Evolutionary conservation across 2,329 filamentous ascomycete genomes (phyloP).

Genomic region (Epichloe baconii): DNA sequence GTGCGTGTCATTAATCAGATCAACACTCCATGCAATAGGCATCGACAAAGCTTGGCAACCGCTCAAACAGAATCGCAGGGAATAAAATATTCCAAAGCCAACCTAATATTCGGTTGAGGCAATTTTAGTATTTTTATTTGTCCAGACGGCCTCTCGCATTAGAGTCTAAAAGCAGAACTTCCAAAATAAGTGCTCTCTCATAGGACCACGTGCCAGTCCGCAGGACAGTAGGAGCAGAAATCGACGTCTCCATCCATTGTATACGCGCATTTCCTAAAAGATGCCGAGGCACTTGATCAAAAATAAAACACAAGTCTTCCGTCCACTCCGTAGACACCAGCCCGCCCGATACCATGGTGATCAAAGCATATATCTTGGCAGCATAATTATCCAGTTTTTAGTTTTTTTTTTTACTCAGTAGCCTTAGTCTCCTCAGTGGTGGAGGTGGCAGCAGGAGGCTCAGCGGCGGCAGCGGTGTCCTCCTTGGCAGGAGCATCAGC

Average conservation of each 20-base stretch:
- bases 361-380: constrained; percentile 17
- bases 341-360: constrained; percentile 31
- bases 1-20: not conserved
- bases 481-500: constrained; percentile 32
- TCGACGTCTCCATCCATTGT: constrained; percentile 22
- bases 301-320: constrained; percentile 46
- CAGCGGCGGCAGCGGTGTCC: constrained; percentile 38
- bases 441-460: constrained; percentile 44
- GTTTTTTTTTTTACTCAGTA: constrained; percentile 37
- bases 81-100: not conserved
- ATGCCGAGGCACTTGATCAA: constrained; percentile 34
- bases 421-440: constrained; percentile 55
- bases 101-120: constrained; percentile 17
- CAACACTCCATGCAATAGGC: not conserved
- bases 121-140: constrained; percentile 39
- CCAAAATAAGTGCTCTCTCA: constrained; percentile 32
- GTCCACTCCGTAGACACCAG: constrained; percentile 53
- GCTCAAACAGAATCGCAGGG: not conserved
- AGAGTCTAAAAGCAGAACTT: constrained; percentile 43
- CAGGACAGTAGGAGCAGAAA: constrained; percentile 24
- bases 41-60: not conserved
- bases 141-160: constrained; percentile 41
- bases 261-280: constrained; percentile 32
- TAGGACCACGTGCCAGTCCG: constrained; percentile 25
- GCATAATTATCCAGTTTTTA: constrained; percentile 10